phyloP scores from a whole-genome alignment of 2,329 filamentous ascomycete genomes.

The Epichloe uncinata region DNA sequence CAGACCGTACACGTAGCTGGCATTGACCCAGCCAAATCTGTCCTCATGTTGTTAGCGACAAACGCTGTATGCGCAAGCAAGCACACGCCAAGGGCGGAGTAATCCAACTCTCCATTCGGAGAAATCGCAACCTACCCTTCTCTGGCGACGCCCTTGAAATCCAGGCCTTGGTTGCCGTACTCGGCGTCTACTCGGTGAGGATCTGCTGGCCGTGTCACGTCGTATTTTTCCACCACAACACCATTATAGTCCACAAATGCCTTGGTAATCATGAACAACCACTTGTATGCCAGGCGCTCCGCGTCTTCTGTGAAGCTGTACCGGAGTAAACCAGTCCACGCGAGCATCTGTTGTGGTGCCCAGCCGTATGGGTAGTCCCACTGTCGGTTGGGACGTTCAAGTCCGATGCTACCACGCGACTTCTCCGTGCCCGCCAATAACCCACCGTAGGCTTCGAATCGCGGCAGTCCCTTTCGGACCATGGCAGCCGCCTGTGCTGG shows the following conservation, averaged over 20 bases:
- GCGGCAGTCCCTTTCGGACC: constrained; percentile 68
- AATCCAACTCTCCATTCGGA: neutral
- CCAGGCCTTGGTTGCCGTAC: constrained; percentile 90
- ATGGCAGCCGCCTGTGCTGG: constrained; percentile 77
- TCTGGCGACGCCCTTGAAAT: constrained; percentile 90
- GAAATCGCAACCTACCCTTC: constrained; percentile 61
- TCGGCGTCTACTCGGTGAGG: constrained; percentile 92
- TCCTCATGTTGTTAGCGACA: neutral
- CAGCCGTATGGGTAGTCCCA: constrained; percentile 98
- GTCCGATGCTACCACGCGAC: constrained; percentile 65
- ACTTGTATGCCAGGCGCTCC: constrained; percentile 83
- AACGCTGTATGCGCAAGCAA: too few relatives aligned
- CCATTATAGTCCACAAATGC: constrained; percentile 98
- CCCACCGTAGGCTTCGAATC: constrained; percentile 79
- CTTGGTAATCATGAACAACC: constrained; percentile 97
- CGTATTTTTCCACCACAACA: constrained; percentile 97
- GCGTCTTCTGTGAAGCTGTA: constrained; percentile 89
- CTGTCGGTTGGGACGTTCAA: constrained; percentile 84
- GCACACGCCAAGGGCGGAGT: too few relatives aligned
- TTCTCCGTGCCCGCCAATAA: constrained; percentile 81
- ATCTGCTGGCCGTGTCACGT: constrained; percentile 80
- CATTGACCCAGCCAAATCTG: constrained; percentile 98
- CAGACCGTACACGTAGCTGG: constrained; percentile 89
- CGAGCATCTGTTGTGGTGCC: constrained; percentile 97
- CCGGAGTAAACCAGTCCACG: constrained; percentile 82